A percentile compares a stretch with the other conserved stretches of the same genome.
Conservation (phyloP, 2,329 filamentous ascomycete species). For the Acrodontium crateriforme region DNA sequence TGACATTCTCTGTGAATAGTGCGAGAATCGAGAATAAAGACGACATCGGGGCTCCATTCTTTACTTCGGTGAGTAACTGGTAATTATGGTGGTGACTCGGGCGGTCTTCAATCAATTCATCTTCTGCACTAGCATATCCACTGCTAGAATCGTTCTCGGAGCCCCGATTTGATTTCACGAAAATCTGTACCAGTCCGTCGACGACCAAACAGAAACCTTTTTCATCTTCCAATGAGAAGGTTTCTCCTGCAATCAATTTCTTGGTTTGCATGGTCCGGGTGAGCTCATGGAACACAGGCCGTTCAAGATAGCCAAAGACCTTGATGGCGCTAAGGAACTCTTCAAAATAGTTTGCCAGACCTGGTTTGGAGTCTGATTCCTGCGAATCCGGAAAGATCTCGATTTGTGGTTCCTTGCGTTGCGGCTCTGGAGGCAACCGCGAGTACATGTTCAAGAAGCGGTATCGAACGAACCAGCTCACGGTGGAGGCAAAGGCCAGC, state of each 20-base stretch:
- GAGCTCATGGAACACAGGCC: slow-evolving; percentile 93
- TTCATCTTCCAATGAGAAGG: slow-evolving; percentile 86
- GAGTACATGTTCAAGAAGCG: slow-evolving; percentile 96
- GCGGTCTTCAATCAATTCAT: slow-evolving; percentile 48
- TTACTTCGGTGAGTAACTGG: slow-evolving; percentile 89
- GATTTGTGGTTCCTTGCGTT: slow-evolving; percentile 88
- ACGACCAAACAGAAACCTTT: slow-evolving; percentile 97
- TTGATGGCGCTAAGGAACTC: slow-evolving; percentile 98
- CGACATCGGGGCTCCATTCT: slow-evolving; percentile 96
- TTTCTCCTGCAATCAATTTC: slow-evolving; percentile 92
- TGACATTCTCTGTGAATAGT: slow-evolving; percentile 89
- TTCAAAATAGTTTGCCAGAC: slow-evolving; percentile 89
- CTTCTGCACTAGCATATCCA: slow-evolving; percentile 30
- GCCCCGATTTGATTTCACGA: slow-evolving; percentile 72
- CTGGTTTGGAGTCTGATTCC: slow-evolving; percentile 78
- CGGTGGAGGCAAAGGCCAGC: slow-evolving; percentile 61
- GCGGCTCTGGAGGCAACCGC: slow-evolving; percentile 80
- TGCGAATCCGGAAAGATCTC: slow-evolving; percentile 90
- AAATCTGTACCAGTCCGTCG: slow-evolving; percentile 91
- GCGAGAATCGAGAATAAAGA: slow-evolving; percentile 95
- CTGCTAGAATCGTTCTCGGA: slow-evolving; percentile 22
- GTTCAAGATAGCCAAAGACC: slow-evolving; percentile 92
- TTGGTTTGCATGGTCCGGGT: slow-evolving; percentile 96
- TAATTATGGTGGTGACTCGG: slow-evolving; percentile 66
- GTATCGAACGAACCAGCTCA: slow-evolving; percentile 90